phyloP scores from a whole-genome alignment of 192 early-diverging fungal species.

The Pilobolus umbonatus region DNA sequence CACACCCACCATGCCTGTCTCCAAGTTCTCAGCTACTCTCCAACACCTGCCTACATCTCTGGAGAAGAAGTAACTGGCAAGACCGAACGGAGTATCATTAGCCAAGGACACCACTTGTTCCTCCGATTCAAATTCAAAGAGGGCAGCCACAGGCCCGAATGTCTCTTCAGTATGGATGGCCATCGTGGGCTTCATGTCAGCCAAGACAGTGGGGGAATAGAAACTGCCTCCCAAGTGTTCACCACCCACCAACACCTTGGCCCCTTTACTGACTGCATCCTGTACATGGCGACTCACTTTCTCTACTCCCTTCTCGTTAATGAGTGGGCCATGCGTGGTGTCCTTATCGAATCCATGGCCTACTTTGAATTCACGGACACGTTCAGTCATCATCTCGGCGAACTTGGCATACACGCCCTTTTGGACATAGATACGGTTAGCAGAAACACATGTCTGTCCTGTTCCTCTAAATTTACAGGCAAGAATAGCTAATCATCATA shows the following conservation, averaged over 20 bases:
- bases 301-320: slow-evolving; percentile 60
- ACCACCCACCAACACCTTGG: slow-evolving; percentile 68
- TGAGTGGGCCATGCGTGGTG: slow-evolving; percentile 78
- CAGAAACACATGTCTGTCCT: slow-evolving; percentile 80
- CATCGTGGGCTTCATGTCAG: slow-evolving; percentile 64
- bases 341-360: slow-evolving; percentile 69
- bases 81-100: slow-evolving; percentile 68
- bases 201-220: slow-evolving; percentile 79
- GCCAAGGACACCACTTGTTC: slow-evolving; percentile 74
- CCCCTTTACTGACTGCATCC: slow-evolving; percentile 72
- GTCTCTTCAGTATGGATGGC: slow-evolving; percentile 74
- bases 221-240: slow-evolving; percentile 56
- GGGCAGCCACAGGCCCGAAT: slow-evolving; percentile 85
- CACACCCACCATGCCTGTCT: slow-evolving; percentile 87
- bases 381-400: slow-evolving; percentile 44
- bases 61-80: slow-evolving; percentile 85
- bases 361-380: slow-evolving; percentile 55
- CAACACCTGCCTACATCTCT: slow-evolving; percentile 68
- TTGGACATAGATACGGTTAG: slow-evolving; percentile 78
- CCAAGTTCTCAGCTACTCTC: slow-evolving; percentile 76
- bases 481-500: slow-evolving; percentile 16
- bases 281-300: slow-evolving; percentile 69
- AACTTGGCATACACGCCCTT: slow-evolving; percentile 62
- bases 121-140: slow-evolving; percentile 74
- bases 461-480: slow-evolving; percentile 60